Evolutionary conservation across 1,284 basidiomycete genomes (phyloP), one percentile per base, ranked within the genome.

Genomic region (Mixia osmundae): DNA sequence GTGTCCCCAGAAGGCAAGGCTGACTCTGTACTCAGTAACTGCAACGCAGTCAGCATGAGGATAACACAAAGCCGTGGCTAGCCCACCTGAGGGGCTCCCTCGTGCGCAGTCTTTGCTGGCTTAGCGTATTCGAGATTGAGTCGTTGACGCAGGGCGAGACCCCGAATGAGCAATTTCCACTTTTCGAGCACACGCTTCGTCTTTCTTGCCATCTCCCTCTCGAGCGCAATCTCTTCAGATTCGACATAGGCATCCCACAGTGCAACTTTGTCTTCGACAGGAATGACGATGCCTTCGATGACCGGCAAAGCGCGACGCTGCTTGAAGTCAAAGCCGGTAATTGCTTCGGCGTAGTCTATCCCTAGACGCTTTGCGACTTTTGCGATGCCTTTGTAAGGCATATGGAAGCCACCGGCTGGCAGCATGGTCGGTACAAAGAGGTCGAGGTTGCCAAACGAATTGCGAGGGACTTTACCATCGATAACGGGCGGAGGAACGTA

Each of bases 381-480:
- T 5, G 73, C 74, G 14, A 72, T 70, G 15, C 79, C 76, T 55
- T 82, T 85, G 59, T 72, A 79, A 14, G 83, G 78, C 24, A 97
- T 61, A 58, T 95, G 80, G 1, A 65, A 73, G 3, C 71, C 82
- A 11, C 89, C 89, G 35, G 58, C 60, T 1, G 91, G 91, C 18
- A 97, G 65, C 89, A 99, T 97, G 2, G 76, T 74, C 18, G 82
- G 76, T 4, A 79, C 78, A 54, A 91, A 97, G 20, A 99, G 60
- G 58, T 99, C 89, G 44, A 99, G 78, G 54, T 95, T 95, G 15
- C 91, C 91, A 54, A 91, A 99, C 43, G 75, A 70, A 50, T 99
- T 99, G 57, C 77, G 87, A 4, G 85, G 85, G 25, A 97, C 69
- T 52, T 69, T 71, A 15, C 91, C 89, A 56, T 89, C 67, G 33